Conservation (phyloP, 2,329 filamentous ascomycete species). For the Phoma herbarum region DNA sequence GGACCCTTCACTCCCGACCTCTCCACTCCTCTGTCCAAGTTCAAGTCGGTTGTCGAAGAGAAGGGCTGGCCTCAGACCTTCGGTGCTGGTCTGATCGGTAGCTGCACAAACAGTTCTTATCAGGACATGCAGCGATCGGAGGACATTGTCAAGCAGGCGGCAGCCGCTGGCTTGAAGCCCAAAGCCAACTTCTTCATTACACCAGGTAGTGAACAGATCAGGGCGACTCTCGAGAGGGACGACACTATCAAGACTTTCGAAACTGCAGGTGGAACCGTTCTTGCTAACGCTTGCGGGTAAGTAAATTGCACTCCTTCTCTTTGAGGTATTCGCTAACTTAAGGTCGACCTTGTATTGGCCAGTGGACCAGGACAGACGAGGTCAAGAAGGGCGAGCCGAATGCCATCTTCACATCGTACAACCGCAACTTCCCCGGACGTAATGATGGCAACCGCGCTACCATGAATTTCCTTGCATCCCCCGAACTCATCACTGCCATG, state of each 20-base stretch:
- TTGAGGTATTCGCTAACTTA: too few species aligned
- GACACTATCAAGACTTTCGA: constrained; percentile 86
- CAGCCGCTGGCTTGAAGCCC: constrained; percentile 87
- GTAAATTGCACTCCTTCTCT: too few species aligned
- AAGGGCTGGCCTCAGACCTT: constrained; percentile 92
- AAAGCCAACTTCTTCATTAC: constrained; percentile 95
- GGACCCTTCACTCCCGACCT: constrained; percentile 96
- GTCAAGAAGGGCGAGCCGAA: constrained; percentile 86
- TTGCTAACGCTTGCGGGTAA: constrained; percentile 95
- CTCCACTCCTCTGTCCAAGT: constrained; percentile 88
- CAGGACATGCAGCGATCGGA: constrained; percentile 98
- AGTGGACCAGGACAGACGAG: constrained; percentile 92
- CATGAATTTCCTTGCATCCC: constrained; percentile 98
- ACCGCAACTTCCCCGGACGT: constrained; percentile 96
- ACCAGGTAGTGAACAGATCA: constrained; percentile 94
- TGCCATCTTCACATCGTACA: constrained; percentile 96
- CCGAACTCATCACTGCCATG: constrained; percentile 96
- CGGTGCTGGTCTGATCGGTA: constrained; percentile 92
- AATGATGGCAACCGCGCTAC: constrained; percentile 97
- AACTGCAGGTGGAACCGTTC: constrained; percentile 83
- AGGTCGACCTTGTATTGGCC: constrained; percentile 58
- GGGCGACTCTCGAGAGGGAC: constrained; percentile 90
- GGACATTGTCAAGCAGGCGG: constrained; percentile 89
- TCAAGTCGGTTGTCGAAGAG: constrained; percentile 82
- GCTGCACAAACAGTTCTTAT: constrained; percentile 98